Evolutionary conservation across 768 basidiomycete species (phyloP).

Genomic region (Piloderma croceum): DNA sequence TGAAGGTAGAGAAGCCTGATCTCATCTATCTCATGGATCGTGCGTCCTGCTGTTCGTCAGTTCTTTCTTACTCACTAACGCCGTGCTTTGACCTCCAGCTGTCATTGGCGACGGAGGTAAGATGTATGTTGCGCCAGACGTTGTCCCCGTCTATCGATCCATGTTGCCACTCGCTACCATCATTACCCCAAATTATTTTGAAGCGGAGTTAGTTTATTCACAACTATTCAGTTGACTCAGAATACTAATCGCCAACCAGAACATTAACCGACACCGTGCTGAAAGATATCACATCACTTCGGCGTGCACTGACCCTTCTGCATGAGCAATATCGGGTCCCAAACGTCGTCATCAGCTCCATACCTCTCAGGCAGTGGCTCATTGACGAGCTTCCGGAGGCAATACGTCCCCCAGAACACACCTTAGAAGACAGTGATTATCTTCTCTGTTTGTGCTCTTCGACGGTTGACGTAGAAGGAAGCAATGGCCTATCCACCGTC

Average conservation of each 20-base stretch:
- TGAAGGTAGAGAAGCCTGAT: slow-evolving; percentile 51
- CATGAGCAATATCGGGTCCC: slow-evolving; percentile 75
- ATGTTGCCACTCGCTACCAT: slow-evolving; percentile 83
- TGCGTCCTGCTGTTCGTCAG: slow-evolving; percentile 34
- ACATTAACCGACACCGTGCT: slow-evolving; percentile 70
- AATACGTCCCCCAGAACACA: slow-evolving; percentile 33
- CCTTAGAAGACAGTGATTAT: slow-evolving; percentile 30
- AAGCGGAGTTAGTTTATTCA: slow-evolving; percentile 70
- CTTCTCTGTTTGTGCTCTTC: slow-evolving; percentile 83
- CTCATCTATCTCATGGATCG: slow-evolving; percentile 90
- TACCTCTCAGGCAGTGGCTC: slow-evolving; percentile 66
- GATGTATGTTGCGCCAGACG: slow-evolving; percentile 83
- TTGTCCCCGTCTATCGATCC: slow-evolving; percentile 78
- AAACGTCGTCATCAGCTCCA: slow-evolving; percentile 89
- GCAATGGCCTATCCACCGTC: slow-evolving; percentile 36
- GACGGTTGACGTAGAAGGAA: slow-evolving; percentile 16
- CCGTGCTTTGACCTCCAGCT: slow-evolving; percentile 40
- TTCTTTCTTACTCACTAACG: not conserved
- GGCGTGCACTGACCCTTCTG: slow-evolving; percentile 60
- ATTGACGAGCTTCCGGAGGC: slow-evolving; percentile 43
- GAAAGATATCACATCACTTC: slow-evolving; percentile 60
- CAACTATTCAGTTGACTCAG: not conserved
- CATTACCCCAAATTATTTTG: slow-evolving; percentile 98
- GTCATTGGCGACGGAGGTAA: slow-evolving; percentile 91
- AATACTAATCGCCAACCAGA: slow-evolving; percentile 34